Conservation (phyloP, 2,329 filamentous ascomycete species). For the Fusarium ramigenum region DNA sequence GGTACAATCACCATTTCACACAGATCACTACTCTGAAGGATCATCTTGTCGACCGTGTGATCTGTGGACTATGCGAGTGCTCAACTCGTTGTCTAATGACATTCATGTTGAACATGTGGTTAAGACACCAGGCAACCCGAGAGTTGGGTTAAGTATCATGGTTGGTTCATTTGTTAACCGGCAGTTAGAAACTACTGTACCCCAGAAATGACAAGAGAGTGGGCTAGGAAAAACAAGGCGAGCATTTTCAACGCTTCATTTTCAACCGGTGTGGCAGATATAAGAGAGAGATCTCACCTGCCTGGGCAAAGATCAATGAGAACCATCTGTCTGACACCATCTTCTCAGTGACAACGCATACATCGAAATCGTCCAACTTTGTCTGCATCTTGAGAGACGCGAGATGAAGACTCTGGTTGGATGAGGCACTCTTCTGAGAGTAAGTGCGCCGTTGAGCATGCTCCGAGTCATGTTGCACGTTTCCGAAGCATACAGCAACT, state of each 20-base stretch:
- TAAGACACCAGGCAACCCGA: conserved; percentile 14
- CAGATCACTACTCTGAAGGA: neutral
- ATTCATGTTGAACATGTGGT: conserved; percentile 9
- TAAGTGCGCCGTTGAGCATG: conserved; percentile 9
- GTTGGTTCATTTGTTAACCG: conserved; percentile 13
- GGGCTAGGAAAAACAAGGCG: conserved; percentile 24
- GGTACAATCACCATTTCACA: neutral
- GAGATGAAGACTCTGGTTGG: conserved; percentile 25
- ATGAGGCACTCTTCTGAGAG: neutral
- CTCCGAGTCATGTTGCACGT: conserved; percentile 7
- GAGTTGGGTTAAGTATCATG: conserved; percentile 12
- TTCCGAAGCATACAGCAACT: conserved; percentile 1
- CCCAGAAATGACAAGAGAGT: neutral
- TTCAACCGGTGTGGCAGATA: conserved; percentile 14
- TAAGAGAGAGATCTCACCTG: conserved; percentile 29
- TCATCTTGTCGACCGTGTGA: conserved; percentile 2
- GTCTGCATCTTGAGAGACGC: conserved; percentile 25
- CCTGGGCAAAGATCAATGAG: conserved; percentile 12
- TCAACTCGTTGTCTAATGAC: neutral
- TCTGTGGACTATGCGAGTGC: conserved; percentile 29
- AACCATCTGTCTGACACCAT: conserved; percentile 23
- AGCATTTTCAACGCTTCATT: conserved; percentile 17
- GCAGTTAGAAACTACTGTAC: conserved; percentile 14
- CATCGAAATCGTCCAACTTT: conserved; percentile 31
- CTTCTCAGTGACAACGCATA: conserved; percentile 32